Evolutionary conservation across 2,329 filamentous ascomycete genomes (phyloP).

Genomic region (Cyphellophora europaea): DNA sequence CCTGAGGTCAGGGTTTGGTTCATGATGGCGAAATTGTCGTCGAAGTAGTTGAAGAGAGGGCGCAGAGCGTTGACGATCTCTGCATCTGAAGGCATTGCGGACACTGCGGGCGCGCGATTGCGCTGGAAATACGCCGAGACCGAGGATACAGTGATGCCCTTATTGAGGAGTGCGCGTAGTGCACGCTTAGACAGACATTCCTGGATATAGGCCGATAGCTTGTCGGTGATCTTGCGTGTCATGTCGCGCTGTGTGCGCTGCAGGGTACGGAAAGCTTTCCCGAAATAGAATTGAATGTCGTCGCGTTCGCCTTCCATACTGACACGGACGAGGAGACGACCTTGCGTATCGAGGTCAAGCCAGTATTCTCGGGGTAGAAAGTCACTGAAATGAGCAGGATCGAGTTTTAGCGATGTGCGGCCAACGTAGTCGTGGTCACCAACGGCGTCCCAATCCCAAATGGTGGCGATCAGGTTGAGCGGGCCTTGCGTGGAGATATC

Average conservation of each 20-base stretch:
- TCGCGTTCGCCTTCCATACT: conserved; percentile 98
- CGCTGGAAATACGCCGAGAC: conserved; percentile 59
- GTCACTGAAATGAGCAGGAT: conserved; percentile 93
- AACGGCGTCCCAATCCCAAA: conserved; percentile 97
- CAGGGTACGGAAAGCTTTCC: conserved; percentile 87
- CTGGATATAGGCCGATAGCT: conserved; percentile 92
- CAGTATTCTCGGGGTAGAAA: conserved; percentile 94
- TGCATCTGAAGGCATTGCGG: conserved; percentile 52
- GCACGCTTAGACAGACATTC: conserved; percentile 77
- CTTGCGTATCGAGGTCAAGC: conserved; percentile 94
- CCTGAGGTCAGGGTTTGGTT: conserved; percentile 88
- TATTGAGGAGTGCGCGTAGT: conserved; percentile 62
- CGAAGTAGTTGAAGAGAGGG: conserved; percentile 86
- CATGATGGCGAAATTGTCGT: conserved; percentile 99
- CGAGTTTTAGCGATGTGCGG: conserved; percentile 93
- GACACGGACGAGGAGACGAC: conserved; percentile 75
- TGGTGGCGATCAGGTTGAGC: conserved; percentile 88
- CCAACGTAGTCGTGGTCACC: conserved; percentile 97
- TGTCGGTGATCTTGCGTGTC: conserved; percentile 96
- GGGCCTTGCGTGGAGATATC: conserved; percentile 90
- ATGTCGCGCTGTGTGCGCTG: conserved; percentile 96
- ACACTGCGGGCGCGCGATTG: conserved; percentile 30
- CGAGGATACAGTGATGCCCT: conserved; percentile 62
- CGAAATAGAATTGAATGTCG: conserved; percentile 97
- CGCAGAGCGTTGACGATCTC: conserved; percentile 75